A percentile compares a stretch with the other conserved stretches of the same genome.
Evolutionary conservation across 495 filamentous ascomycete genomes (phyloP).

Genomic region (Aspergillus cristatus): DNA sequence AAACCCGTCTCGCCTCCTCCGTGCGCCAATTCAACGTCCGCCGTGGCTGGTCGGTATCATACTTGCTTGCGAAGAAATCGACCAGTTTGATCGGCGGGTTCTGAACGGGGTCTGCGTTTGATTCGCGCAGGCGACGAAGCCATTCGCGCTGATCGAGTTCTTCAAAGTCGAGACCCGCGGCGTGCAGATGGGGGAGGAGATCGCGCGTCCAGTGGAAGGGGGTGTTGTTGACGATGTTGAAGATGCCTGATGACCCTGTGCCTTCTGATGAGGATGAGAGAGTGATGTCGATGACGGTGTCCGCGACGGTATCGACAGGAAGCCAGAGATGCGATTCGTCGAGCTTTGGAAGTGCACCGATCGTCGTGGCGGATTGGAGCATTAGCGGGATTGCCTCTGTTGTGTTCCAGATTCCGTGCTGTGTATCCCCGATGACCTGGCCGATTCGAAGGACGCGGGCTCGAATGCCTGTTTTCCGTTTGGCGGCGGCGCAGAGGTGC

Average conservation of each 20-base stretch:
- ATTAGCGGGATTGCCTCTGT: slow-evolving; percentile 57
- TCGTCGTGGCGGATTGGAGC: slow-evolving; percentile 35
- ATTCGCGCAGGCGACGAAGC: slow-evolving; percentile 11
- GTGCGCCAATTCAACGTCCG: slow-evolving; percentile 9
- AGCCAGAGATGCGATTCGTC: slow-evolving; percentile 24
- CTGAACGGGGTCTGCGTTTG: slow-evolving; percentile 19
- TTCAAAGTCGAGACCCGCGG: slow-evolving; percentile 11
- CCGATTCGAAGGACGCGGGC: slow-evolving; percentile 44
- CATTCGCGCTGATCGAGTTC: slow-evolving; percentile 12
- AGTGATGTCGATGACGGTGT: slow-evolving; percentile 10
- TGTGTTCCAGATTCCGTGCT: slow-evolving; percentile 50
- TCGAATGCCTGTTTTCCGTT: slow-evolving; percentile 18
- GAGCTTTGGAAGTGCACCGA: slow-evolving; percentile 44
- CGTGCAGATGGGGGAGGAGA: slow-evolving; percentile 14
- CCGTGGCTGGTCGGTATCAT: slow-evolving; percentile 6
- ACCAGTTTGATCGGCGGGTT: slow-evolving; percentile 39
- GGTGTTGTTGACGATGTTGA: slow-evolving; percentile 16
- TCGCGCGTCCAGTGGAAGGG: slow-evolving; percentile 22
- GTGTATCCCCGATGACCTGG: slow-evolving; percentile 47
- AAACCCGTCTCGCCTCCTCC: slow-evolving; percentile 8
- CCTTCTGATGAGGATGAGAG: slow-evolving; percentile 1
- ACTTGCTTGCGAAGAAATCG: slow-evolving; percentile 29
- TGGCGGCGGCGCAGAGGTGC: slow-evolving; percentile 33
- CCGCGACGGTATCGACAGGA: slow-evolving; percentile 11
- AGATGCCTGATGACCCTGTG: slow-evolving; percentile 1